phyloP scores from a whole-genome alignment of 371 early-diverging fungal genomes.

The Rhizopus arrhizus region DNA sequence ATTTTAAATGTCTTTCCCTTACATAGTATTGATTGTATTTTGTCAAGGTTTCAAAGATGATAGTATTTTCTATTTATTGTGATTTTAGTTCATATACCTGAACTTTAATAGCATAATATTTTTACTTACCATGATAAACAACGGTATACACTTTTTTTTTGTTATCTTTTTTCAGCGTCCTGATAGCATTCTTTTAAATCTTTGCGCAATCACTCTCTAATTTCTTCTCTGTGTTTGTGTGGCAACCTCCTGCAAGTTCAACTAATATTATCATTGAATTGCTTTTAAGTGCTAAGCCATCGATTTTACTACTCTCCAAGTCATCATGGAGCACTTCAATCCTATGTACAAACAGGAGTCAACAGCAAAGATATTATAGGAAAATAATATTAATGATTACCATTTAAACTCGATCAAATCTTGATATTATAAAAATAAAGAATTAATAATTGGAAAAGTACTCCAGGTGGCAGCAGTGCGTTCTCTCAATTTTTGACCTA shows the following conservation, averaged over 20 bases:
- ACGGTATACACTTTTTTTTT: constrained; percentile 9
- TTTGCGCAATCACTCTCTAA: constrained; percentile 9
- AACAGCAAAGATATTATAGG: constrained; percentile 10
- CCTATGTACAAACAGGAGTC: constrained; percentile 11
- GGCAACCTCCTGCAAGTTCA: constrained; percentile 10
- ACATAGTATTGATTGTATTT: constrained; percentile 11
- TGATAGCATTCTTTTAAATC: constrained; percentile 16
- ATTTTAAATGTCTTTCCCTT: constrained; percentile 13
- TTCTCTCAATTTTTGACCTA: constrained; percentile 15
- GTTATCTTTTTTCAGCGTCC: constrained; percentile 7
- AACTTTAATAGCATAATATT: constrained; percentile 7
- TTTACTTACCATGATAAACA: constrained; percentile 14
- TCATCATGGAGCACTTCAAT: constrained; percentile 13
- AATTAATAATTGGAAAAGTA: constrained; percentile 15
- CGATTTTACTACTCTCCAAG: constrained; percentile 10
- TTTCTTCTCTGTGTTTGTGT: constrained; percentile 14
- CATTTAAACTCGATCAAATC: constrained; percentile 15
- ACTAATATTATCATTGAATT: constrained; percentile 12
- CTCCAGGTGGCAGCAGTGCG: constrained; percentile 18
- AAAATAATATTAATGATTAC: constrained; percentile 9
- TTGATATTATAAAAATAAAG: constrained; percentile 14
- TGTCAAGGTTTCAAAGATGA: constrained; percentile 14
- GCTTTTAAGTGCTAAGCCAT: constrained; percentile 12
- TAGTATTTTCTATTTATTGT: constrained; percentile 9
- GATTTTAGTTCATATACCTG: constrained; percentile 11